Percentiles rank a stretch among this genome's conserved stretches.
phyloP scores from a whole-genome alignment of 768 basidiomycete species.

The Pulveroboletus ravenelii region DNA sequence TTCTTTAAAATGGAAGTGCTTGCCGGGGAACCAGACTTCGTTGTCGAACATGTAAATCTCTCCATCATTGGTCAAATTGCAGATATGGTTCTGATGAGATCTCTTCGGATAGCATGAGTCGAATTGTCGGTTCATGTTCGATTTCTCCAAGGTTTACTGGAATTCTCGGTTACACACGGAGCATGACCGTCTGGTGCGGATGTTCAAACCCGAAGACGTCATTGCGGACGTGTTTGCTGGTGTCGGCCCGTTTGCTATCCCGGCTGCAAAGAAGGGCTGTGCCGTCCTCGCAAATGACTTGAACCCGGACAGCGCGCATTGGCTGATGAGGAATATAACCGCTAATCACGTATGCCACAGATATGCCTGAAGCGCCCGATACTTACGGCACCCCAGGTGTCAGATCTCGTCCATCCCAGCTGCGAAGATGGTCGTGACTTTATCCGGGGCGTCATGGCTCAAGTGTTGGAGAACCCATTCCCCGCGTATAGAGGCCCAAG shows the following conservation, averaged over 20 bases:
- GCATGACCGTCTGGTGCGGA: constrained; percentile 76
- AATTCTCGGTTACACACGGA: constrained; percentile 93
- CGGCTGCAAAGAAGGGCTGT: constrained; percentile 88
- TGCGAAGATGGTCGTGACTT: constrained; percentile 88
- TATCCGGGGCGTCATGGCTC: constrained; percentile 55
- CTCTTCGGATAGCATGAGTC: constrained; percentile 62
- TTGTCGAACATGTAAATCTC: constrained; percentile 79
- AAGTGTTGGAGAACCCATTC: constrained; percentile 64
- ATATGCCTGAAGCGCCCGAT: background rate
- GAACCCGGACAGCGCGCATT: constrained; percentile 84
- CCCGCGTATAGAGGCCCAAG: constrained; percentile 48
- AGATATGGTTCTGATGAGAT: background rate
- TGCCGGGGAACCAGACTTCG: constrained; percentile 82
- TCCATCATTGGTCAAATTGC: background rate
- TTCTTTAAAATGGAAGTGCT: constrained; percentile 97
- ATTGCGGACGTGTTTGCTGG: constrained; percentile 95
- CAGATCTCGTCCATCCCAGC: constrained; percentile 59
- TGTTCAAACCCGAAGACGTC: constrained; percentile 72
- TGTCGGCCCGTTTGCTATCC: constrained; percentile 93
- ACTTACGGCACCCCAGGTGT: constrained; percentile 42
- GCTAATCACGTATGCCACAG: constrained; percentile 64
- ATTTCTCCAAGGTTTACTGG: constrained; percentile 97
- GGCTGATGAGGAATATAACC: constrained; percentile 63
- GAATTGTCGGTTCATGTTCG: constrained; percentile 84
- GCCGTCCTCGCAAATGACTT: constrained; percentile 90